A percentile compares a stretch with the other conserved stretches of the same genome.
phyloP scores from a whole-genome alignment of 2,329 filamentous ascomycete genomes.

The Paraconiothyrium brasiliense region DNA sequence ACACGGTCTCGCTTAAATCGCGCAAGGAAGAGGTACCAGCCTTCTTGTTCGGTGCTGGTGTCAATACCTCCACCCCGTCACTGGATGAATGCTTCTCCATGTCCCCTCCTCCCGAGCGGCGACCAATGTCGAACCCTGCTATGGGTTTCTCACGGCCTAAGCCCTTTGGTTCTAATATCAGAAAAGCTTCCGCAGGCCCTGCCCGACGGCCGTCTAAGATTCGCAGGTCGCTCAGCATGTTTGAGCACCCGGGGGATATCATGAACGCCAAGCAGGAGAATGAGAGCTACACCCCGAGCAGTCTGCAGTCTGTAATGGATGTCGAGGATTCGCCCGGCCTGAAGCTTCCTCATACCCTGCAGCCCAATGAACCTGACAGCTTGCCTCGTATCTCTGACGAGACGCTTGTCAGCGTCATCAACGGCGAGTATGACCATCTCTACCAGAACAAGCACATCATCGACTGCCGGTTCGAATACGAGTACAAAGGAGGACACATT shows the following conservation, averaged over 20 bases:
- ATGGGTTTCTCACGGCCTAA: constrained; percentile 71
- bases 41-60: constrained; percentile 76
- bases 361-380: constrained; percentile 81
- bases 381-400: constrained; percentile 86
- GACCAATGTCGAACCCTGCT: constrained; percentile 61
- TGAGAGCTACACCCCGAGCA: constrained; percentile 65
- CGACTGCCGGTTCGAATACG: constrained; percentile 98
- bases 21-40: constrained; percentile 71
- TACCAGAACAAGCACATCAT: constrained; percentile 88
- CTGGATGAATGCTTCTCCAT: constrained; percentile 82
- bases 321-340: constrained; percentile 79
- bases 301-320: constrained; percentile 81
- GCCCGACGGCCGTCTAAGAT: constrained; percentile 78
- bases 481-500: constrained; percentile 97
- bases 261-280: constrained; percentile 75
- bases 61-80: constrained; percentile 69
- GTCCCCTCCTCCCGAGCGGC: constrained; percentile 77
- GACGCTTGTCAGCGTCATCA: constrained; percentile 86
- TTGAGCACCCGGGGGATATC: constrained; percentile 88
- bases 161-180: constrained; percentile 69
- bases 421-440: constrained; percentile 79
- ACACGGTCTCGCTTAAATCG: constrained; percentile 68
- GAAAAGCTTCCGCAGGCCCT: constrained; percentile 67
- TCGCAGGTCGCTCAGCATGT: constrained; percentile 96
- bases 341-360: constrained; percentile 83